A percentile compares a stretch with the other conserved stretches of the same genome.
phyloP scores from a whole-genome alignment of 495 filamentous ascomycete species.

The Penicillium herquei region DNA sequence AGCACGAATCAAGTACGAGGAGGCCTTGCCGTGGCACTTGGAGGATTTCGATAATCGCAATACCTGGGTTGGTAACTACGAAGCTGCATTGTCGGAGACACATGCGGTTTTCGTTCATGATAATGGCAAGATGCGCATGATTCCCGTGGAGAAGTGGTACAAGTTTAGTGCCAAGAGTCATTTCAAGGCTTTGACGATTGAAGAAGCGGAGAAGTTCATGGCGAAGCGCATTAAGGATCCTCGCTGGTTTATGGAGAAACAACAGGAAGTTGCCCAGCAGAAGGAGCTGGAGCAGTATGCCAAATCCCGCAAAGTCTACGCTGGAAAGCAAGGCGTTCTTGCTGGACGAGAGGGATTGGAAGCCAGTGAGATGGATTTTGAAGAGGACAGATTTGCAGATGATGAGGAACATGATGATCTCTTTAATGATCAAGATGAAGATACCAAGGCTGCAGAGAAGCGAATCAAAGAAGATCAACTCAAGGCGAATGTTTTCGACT shows the following conservation, averaged over 20 bases:
- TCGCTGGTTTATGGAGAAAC: constrained; percentile 74
- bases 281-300: constrained; percentile 51
- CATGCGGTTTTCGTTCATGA: constrained; percentile 74
- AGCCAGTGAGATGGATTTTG: constrained; percentile 58
- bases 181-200: constrained; percentile 76
- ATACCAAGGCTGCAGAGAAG: constrained; percentile 80
- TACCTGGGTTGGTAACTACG: constrained; percentile 87
- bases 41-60: constrained; percentile 95
- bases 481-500: constrained; percentile 79
- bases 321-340: constrained; percentile 37
- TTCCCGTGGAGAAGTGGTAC: constrained; percentile 94
- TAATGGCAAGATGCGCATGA: constrained; percentile 68
- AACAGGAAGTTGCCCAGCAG: constrained; percentile 47
- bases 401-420: constrained; percentile 84
- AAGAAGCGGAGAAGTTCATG: constrained; percentile 83
- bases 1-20: constrained; percentile 83
- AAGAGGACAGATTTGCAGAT: constrained; percentile 72
- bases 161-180: constrained; percentile 80
- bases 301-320: constrained; percentile 44
- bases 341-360: constrained; percentile 51
- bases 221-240: constrained; percentile 68
- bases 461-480: constrained; percentile 85
- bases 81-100: constrained; percentile 75
- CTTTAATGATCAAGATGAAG: constrained; percentile 76
- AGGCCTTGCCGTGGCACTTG: constrained; percentile 91